Percentiles rank a stretch among this genome's conserved stretches.
phyloP scores from a whole-genome alignment of 768 basidiomycete species.

The Pulveroboletus sp. region DNA sequence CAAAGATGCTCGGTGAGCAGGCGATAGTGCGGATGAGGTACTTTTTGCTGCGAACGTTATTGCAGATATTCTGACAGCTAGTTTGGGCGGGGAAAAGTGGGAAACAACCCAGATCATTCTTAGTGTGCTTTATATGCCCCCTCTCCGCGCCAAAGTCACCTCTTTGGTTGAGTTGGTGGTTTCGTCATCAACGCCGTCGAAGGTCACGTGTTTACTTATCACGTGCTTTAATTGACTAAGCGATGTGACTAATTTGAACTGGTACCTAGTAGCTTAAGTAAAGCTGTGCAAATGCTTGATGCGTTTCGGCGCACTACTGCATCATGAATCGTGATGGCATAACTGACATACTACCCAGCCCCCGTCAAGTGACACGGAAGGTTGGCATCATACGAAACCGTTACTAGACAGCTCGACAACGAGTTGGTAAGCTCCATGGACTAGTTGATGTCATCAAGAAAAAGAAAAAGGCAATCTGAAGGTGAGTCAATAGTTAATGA shows the following conservation, averaged over 20 bases:
- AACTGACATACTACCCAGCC: no score
- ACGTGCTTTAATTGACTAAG: conserved; percentile 10
- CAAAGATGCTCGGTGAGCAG: conserved; percentile 6
- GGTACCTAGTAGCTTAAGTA: no score
- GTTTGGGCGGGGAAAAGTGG: conserved; percentile 6
- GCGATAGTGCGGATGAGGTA: conserved; percentile 1
- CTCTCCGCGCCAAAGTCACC: conserved; percentile 14
- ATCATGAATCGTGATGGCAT: no score
- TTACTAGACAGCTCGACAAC: no score
- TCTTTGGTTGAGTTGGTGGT: not conserved
- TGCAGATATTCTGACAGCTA: conserved; percentile 7
- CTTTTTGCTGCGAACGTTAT: conserved; percentile 14
- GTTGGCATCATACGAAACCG: no score
- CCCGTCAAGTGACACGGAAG: no score
- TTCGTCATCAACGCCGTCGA: not conserved
- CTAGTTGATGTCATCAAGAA: no score
- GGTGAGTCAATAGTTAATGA: no score
- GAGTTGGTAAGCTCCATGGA: no score
- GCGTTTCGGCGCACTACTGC: no score
- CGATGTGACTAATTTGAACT: not conserved
- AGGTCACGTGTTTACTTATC: conserved; percentile 15
- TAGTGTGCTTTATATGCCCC: conserved; percentile 16
- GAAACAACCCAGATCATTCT: conserved; percentile 11
- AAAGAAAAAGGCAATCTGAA: no score
- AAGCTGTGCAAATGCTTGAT: no score